A percentile compares a stretch with the other conserved stretches of the same genome.
Evolutionary conservation across 2,329 filamentous ascomycete genomes (phyloP).

Genomic region (Scedosporium aurantiacum): DNA sequence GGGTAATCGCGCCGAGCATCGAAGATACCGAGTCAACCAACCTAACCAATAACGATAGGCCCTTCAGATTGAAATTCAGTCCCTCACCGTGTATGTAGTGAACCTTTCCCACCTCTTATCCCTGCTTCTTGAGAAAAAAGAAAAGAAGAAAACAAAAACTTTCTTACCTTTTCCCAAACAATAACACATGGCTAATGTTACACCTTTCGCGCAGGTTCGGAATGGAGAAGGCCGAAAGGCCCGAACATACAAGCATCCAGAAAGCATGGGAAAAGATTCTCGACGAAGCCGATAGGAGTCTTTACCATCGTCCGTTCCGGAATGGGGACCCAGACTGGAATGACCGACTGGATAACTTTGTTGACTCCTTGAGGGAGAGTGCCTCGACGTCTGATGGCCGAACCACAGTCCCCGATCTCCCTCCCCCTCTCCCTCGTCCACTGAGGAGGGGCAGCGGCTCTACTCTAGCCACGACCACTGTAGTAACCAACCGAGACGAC

Average conservation of each 20-base stretch:
- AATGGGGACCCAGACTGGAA: slow-evolving; percentile 1
- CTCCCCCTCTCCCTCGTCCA: not conserved
- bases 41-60: not conserved
- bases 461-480: not conserved
- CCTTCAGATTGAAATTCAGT: slow-evolving; percentile 1
- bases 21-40: not conserved
- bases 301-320: not conserved
- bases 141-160: no score
- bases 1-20: not conserved
- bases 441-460: not conserved
- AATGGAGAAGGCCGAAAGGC: not conserved
- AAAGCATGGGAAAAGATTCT: not conserved
- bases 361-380: not conserved
- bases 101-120: not conserved
- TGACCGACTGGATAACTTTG: not conserved
- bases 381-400: not conserved
- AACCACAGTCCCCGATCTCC: not conserved
- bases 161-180: not conserved
- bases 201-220: not conserved
- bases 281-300: not conserved
- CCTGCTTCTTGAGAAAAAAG: not conserved
- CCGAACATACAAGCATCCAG: not conserved
- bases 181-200: not conserved
- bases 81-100: not conserved
- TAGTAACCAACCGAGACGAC: not conserved